Percentiles rank a stretch among this genome's conserved stretches.
These are phyloP conservation scores for Yamadazyma scolyti DNA, from an alignment of 805 yeast species.

Conservation along the genomic window DNA sequence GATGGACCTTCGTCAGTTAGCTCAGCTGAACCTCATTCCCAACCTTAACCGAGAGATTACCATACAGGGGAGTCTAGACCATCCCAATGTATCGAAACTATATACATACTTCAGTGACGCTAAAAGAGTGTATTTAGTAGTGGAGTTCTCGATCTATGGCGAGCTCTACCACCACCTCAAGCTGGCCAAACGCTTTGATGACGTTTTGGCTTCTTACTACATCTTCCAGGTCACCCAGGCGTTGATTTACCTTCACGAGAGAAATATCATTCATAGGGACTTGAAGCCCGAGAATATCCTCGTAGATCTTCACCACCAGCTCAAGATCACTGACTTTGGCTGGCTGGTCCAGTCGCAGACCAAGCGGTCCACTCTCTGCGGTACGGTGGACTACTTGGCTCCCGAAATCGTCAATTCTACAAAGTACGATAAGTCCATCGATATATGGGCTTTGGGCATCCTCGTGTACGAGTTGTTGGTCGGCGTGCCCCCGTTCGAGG, in stretches of 20 bases:
- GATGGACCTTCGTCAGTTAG: slow-evolving; percentile 80
- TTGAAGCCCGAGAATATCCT: slow-evolving; percentile 92
- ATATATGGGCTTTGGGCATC: slow-evolving; percentile 91
- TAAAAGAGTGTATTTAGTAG: slow-evolving; percentile 72
- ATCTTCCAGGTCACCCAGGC: slow-evolving; percentile 83
- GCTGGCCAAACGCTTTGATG: slow-evolving; percentile 64
- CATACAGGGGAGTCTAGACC: slow-evolving; percentile 76
- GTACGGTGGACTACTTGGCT: slow-evolving; percentile 90
- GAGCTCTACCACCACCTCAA: slow-evolving; percentile 77
- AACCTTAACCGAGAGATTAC: slow-evolving; percentile 91
- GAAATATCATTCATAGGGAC: slow-evolving; percentile 85
- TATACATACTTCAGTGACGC: slow-evolving; percentile 85
- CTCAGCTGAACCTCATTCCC: slow-evolving; percentile 70
- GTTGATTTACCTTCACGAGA: slow-evolving; percentile 69
- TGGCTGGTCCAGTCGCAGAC: slow-evolving; percentile 64
- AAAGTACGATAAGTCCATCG: slow-evolving; percentile 76
- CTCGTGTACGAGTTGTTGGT: slow-evolving; percentile 80
- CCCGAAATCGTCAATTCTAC: slow-evolving; percentile 91
- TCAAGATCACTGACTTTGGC: slow-evolving; percentile 92
- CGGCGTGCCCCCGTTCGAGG: slow-evolving; percentile 93
- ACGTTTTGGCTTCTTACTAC: slow-evolving; percentile 71
- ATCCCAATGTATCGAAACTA: slow-evolving; percentile 74
- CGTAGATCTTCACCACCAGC: slow-evolving; percentile 66
- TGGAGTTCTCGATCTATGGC: slow-evolving; percentile 84
- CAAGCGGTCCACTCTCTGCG: slow-evolving; percentile 81